phyloP scores from a whole-genome alignment of 306 rosid genomes.

The Acacia melanoxylon region DNA sequence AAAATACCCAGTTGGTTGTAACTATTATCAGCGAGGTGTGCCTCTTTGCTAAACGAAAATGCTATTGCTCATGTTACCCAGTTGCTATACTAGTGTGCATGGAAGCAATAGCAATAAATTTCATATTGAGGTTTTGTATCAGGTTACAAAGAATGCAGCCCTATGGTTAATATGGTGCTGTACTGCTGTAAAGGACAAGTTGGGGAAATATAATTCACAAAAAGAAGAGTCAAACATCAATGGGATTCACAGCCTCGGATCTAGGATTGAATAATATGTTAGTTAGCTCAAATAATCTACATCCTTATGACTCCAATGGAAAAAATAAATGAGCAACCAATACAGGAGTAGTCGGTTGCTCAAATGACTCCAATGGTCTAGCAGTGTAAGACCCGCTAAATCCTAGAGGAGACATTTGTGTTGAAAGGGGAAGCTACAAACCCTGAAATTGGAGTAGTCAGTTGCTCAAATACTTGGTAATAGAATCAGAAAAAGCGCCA shows the following conservation, averaged over 20 bases:
- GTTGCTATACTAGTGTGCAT: neutral
- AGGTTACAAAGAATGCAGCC: neutral
- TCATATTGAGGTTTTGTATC: neutral
- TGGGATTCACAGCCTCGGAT: neutral
- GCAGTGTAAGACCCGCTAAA: no score
- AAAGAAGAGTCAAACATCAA: neutral
- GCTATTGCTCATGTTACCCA: neutral
- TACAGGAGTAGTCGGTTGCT: no score
- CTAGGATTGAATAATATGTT: neutral
- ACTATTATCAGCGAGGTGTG: neutral
- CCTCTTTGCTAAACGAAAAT: neutral
- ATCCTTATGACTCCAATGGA: neutral
- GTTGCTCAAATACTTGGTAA: no score
- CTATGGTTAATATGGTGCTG: neutral
- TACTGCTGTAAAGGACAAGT: neutral
- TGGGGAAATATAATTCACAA: neutral
- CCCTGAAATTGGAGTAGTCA: no score
- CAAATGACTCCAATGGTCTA: neutral
- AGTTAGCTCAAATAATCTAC: neutral
- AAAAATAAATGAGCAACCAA: neutral
- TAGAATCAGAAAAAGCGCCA: no score
- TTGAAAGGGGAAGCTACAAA: no score
- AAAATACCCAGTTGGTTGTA: neutral
- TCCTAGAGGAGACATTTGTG: no score
- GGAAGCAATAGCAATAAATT: slow-evolving; percentile 1